These are phyloP conservation scores for Podospora bellae-mahoneyi DNA, from an alignment of 495 filamentous ascomycete genomes.

Conservation along the genomic window DNA sequence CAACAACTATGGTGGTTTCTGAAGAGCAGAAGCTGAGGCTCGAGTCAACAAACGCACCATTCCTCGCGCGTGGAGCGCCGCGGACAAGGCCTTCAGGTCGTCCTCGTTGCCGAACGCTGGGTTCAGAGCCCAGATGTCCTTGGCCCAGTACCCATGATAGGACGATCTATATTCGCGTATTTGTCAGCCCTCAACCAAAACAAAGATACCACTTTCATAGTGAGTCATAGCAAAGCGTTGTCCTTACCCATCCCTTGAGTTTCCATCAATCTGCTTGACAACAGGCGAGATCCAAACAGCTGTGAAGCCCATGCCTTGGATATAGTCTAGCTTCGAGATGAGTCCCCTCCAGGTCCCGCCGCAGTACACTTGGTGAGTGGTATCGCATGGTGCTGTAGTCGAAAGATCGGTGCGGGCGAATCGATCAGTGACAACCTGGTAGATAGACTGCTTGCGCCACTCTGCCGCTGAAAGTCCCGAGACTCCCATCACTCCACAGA, in stretches of 20 bases:
- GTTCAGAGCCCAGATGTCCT: constrained; percentile 63
- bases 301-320: constrained; percentile 76
- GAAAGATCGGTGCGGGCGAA: constrained; percentile 67
- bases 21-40: constrained; percentile 2
- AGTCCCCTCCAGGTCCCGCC: constrained; percentile 74
- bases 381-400: constrained; percentile 54
- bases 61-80: constrained; percentile 56
- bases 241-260: constrained; percentile 51
- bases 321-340: constrained; percentile 64
- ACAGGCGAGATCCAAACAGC: constrained; percentile 83
- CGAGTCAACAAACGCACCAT: constrained; percentile 43
- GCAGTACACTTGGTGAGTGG: constrained; percentile 57
- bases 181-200: neutral
- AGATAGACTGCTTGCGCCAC: constrained; percentile 62
- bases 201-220: neutral
- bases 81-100: constrained; percentile 59
- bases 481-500: constrained; percentile 10
- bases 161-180: constrained; percentile 31
- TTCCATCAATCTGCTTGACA: constrained; percentile 55
- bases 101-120: constrained; percentile 62
- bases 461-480: constrained; percentile 23
- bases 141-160: constrained; percentile 78
- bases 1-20: neutral
- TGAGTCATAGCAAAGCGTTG: neutral
- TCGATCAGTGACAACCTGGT: constrained; percentile 73